Evolutionary conservation across 2,329 filamentous ascomycete species (phyloP).

Genomic region (Clonostachys solani): DNA sequence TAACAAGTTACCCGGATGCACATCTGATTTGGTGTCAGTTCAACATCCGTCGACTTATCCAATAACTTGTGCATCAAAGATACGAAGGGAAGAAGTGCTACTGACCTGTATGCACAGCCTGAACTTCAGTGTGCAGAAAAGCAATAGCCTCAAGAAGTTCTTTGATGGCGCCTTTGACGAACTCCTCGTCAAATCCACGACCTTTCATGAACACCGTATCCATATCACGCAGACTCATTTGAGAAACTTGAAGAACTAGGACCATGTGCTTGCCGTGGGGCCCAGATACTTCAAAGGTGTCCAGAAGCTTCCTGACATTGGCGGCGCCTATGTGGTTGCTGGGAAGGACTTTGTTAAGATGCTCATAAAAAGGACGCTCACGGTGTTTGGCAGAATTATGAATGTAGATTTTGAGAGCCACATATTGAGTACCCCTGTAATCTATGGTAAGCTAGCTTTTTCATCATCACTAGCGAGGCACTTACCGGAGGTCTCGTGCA

Average conservation of each 20-base stretch:
- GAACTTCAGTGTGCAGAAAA: constrained; percentile 24
- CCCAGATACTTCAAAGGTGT: constrained; percentile 10
- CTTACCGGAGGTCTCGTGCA: constrained; percentile 25
- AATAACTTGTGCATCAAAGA: no score
- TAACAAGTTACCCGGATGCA: constrained; percentile 16
- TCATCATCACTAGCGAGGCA: not conserved
- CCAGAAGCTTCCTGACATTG: constrained; percentile 11
- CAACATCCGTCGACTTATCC: not conserved
- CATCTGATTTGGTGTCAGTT: constrained; percentile 8
- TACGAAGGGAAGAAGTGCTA: not conserved
- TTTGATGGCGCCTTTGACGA: constrained; percentile 20
- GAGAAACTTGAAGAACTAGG: constrained; percentile 14
- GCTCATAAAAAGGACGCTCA: constrained; percentile 13
- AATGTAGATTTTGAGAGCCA: constrained; percentile 23
- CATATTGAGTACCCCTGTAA: constrained; percentile 15
- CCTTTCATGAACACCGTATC: constrained; percentile 14
- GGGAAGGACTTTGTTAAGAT: constrained; percentile 3
- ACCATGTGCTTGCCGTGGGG: constrained; percentile 11
- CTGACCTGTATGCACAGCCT: constrained; percentile 23
- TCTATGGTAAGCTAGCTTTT: not conserved
- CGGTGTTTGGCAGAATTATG: constrained; percentile 12
- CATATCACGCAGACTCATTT: constrained; percentile 25
- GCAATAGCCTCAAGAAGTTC: constrained; percentile 24
- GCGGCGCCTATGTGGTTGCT: constrained; percentile 5
- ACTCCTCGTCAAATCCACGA: constrained; percentile 13